Evolutionary conservation across 768 basidiomycete species (phyloP), one percentile per base, ranked within the genome.

Genomic region (Kwoniella shandongensis): DNA sequence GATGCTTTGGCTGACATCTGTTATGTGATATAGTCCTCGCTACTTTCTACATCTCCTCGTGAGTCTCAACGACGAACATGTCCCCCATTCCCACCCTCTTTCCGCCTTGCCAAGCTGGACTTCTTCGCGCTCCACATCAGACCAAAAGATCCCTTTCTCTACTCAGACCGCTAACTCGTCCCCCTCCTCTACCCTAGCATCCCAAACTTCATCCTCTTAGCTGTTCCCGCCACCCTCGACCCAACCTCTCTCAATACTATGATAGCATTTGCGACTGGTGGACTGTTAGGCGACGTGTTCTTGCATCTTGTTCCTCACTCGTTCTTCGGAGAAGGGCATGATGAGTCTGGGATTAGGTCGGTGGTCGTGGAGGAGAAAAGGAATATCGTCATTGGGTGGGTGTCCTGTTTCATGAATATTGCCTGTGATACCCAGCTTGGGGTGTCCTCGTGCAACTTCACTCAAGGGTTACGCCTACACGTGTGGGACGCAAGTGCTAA

Each of bases 41-140:
- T 61, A 93, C 91, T 18, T 91, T 93, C 81, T 93, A 93, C 80
- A 93, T 93, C 78, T 91, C 89, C 81, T 93, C 90, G 91, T 92
- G 75, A 72, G 89, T 83, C 46, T 17, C n/a, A 15, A 20, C 22
- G 41, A n/a, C n/a, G n/a, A n/a, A n/a, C n/a, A n/a, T n/a, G n/a
- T n/a, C n/a, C n/a, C n/a, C n/a, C n/a, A n/a, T n/a, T n/a, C n/a
- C n/a, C n/a, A n/a, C n/a, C n/a, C n/a, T n/a, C n/a, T n/a, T n/a
- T n/a, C n/a, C n/a, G n/a, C n/a, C n/a, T n/a, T n/a, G n/a, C n/a
- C n/a, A n/a, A n/a, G n/a, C n/a, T n/a, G n/a, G n/a, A n/a, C n/a
- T n/a, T n/a, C n/a, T n/a, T n/a, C n/a, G n/a, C n/a, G n/a, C n/a
- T n/a, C n/a, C n/a, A n/a, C n/a, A n/a, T n/a, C n/a, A n/a, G n/a